These are phyloP conservation scores for Musa beccarii DNA, from an alignment of 176 grass and related monocot species.

Conservation along the genomic window DNA sequence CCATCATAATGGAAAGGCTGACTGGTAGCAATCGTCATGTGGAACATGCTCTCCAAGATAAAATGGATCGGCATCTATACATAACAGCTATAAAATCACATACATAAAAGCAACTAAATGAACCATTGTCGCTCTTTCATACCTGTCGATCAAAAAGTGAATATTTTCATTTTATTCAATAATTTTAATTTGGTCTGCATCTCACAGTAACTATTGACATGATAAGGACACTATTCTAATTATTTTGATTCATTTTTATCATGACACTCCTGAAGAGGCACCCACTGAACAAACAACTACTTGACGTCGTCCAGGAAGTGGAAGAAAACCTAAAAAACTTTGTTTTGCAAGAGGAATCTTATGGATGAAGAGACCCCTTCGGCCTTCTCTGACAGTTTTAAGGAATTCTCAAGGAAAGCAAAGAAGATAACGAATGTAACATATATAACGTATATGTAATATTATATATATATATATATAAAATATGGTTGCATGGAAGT, in stretches of 20 bases:
- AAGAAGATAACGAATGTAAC: slow-evolving; percentile 34
- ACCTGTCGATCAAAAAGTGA: neutral
- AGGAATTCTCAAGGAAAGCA: slow-evolving; percentile 74
- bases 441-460: neutral
- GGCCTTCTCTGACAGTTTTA: slow-evolving; percentile 76
- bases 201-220: slow-evolving; percentile 87
- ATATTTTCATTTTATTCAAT: neutral
- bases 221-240: slow-evolving; percentile 91
- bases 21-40: too few species aligned
- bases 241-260: slow-evolving; percentile 85
- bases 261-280: slow-evolving; percentile 78
- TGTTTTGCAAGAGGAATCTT: slow-evolving; percentile 62
- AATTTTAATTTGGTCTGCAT: neutral
- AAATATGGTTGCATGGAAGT: too few species aligned
- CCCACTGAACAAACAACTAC: slow-evolving; percentile 19
- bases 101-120: slow-evolving; percentile 46
- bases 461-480: too few species aligned
- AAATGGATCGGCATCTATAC: slow-evolving; percentile 87
- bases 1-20: too few species aligned
- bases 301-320: slow-evolving; percentile 2
- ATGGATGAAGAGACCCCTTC: slow-evolving; percentile 72
- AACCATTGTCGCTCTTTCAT: neutral
- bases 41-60: slow-evolving; percentile 36
- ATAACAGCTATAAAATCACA: slow-evolving; percentile 79
- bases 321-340: slow-evolving; percentile 33